phyloP scores from a whole-genome alignment of 2,329 filamentous ascomycete species.

The Blumeria hordei region DNA sequence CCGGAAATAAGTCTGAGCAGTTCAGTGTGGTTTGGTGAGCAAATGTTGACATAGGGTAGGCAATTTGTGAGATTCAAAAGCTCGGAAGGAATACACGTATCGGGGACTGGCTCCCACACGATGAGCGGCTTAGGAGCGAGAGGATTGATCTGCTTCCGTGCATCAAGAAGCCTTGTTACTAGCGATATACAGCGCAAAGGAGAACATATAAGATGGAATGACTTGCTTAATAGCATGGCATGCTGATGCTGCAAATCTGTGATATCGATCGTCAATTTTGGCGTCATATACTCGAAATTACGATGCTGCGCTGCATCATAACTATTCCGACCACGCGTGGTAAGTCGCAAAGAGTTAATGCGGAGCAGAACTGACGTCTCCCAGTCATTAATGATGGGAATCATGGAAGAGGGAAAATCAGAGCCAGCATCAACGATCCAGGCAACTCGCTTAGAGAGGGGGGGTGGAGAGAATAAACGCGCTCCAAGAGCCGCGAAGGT shows the following conservation, averaged over 20 bases:
- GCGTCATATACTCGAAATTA: slow-evolving; percentile 70
- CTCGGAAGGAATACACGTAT: slow-evolving; percentile 52
- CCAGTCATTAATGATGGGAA: slow-evolving; percentile 45
- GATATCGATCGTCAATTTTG: slow-evolving; percentile 60
- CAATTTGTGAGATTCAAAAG: slow-evolving; percentile 39
- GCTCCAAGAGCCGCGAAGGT: slow-evolving; percentile 73
- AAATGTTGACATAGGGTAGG: slow-evolving; percentile 34
- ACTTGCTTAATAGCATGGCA: slow-evolving; percentile 41
- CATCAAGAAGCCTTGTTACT: slow-evolving; percentile 41
- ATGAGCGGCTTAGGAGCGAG: slow-evolving; percentile 37
- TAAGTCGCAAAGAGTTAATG: slow-evolving; percentile 39
- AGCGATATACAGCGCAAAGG: slow-evolving; percentile 53
- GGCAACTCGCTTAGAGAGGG: slow-evolving; percentile 40
- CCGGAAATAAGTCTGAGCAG: slow-evolving; percentile 46
- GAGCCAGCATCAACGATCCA: slow-evolving; percentile 82
- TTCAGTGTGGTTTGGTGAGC: slow-evolving; percentile 68
- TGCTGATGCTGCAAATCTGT: slow-evolving; percentile 33
- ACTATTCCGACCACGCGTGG: slow-evolving; percentile 81
- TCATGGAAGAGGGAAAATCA: slow-evolving; percentile 54
- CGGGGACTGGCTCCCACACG: slow-evolving; percentile 89
- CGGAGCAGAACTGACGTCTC: slow-evolving; percentile 40
- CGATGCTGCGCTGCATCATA: slow-evolving; percentile 47
- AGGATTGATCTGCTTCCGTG: slow-evolving; percentile 21
- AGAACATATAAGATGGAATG: slow-evolving; percentile 75
- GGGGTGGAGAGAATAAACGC: slow-evolving; percentile 54